phyloP scores from a whole-genome alignment of 2,329 filamentous ascomycete species.

The Botrytis paeoniae region DNA sequence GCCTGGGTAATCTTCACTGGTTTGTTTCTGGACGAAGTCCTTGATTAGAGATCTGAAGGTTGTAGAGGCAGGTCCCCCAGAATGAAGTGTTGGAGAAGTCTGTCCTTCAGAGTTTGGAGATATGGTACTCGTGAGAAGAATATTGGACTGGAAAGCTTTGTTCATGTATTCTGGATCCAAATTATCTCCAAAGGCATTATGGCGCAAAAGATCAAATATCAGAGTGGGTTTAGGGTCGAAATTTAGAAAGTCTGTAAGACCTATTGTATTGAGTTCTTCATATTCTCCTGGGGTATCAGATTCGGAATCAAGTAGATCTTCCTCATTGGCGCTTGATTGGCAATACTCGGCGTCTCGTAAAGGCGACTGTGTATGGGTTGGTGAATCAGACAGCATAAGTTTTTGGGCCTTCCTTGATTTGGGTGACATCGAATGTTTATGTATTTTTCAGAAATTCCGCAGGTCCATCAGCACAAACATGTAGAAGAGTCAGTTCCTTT shows the following conservation, averaged over 20 bases:
- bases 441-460: constrained; percentile 3
- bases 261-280: constrained; percentile 10
- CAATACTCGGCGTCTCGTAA: constrained; percentile 2
- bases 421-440: constrained; percentile 3
- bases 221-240: constrained; percentile 72
- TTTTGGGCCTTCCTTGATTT: constrained; percentile 17
- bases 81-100: neutral
- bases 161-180: constrained; percentile 62
- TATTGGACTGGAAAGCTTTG: constrained; percentile 32
- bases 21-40: constrained; percentile 9
- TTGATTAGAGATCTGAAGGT: constrained; percentile 10
- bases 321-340: constrained; percentile 9
- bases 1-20: neutral
- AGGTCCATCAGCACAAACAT: neutral
- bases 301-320: neutral
- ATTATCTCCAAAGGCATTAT: constrained; percentile 40
- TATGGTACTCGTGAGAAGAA: neutral
- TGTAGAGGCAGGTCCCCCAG: neutral
- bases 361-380: constrained; percentile 4
- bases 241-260: constrained; percentile 59
- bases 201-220: constrained; percentile 53
- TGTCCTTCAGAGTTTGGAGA: neutral
- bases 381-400: constrained; percentile 16
- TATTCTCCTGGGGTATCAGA: neutral
- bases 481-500: neutral